Evolutionary conservation across 2,329 filamentous ascomycete species (phyloP).

Genomic region (Botryosphaeria dothidea): DNA sequence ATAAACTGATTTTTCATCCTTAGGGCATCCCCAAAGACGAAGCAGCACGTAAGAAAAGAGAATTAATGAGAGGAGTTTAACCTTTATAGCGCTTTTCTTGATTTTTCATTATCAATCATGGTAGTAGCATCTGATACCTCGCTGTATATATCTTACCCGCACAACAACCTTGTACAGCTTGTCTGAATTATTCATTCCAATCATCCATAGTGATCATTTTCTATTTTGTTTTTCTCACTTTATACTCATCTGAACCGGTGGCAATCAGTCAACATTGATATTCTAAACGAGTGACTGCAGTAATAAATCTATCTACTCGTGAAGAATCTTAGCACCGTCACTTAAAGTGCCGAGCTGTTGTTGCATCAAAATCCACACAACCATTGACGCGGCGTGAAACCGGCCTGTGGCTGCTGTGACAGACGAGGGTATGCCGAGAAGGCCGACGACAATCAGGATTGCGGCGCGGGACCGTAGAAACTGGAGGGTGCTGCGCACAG

Average conservation of each 20-base stretch:
- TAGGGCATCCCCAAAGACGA: not conserved
- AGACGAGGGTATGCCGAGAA: not conserved
- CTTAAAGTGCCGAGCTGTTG: not conserved
- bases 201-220: no score
- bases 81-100: no score
- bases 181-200: no score
- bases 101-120: no score
- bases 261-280: no score
- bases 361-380: not conserved
- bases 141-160: no score
- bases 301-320: no score
- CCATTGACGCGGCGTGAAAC: not conserved
- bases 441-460: not conserved
- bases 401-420: not conserved
- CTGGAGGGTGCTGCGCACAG: not conserved
- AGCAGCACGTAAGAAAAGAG: not conserved
- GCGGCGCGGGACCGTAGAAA: not conserved
- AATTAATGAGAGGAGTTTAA: not conserved
- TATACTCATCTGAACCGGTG: no score
- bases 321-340: not conserved
- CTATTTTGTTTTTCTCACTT: not conserved
- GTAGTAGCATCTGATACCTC: no score
- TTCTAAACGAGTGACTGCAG: no score
- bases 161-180: no score
- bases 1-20: not conserved